A percentile compares a stretch with the other conserved stretches of the same genome.
Conservation (phyloP, 2,329 filamentous ascomycete genomes). For the Coniochaeta sp. region DNA sequence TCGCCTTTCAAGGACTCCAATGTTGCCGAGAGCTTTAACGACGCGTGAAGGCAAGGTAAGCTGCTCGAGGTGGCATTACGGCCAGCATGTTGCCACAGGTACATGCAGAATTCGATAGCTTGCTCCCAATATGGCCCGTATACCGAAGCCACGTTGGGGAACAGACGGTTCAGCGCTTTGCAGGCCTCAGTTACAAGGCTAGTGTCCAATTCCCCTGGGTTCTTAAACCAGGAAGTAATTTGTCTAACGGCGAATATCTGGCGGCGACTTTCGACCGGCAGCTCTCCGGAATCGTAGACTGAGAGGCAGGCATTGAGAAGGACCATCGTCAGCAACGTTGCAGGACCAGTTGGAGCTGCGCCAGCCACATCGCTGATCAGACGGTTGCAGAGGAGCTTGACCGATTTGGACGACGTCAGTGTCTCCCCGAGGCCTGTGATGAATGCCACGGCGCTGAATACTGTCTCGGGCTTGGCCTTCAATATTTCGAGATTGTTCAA, state of each 20-base stretch:
- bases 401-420: conserved; percentile 36
- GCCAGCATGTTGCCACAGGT: conserved; percentile 45
- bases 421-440: conserved; percentile 40
- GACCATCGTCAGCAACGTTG: conserved; percentile 40
- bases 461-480: conserved; percentile 37
- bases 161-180: conserved; percentile 49
- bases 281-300: conserved; percentile 41
- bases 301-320: conserved; percentile 45
- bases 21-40: conserved; percentile 60
- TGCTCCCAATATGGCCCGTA: conserved; percentile 85
- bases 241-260: conserved; percentile 78
- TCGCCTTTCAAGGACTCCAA: conserved; percentile 61
- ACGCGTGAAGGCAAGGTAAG: conserved; percentile 61
- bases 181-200: conserved; percentile 43
- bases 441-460: conserved; percentile 41
- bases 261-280: conserved; percentile 58
- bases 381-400: conserved; percentile 50
- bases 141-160: conserved; percentile 71
- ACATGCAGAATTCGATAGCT: conserved; percentile 49
- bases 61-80: conserved; percentile 35
- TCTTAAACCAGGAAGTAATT: conserved; percentile 63
- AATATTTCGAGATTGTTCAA: conserved; percentile 37
- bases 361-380: conserved; percentile 54
- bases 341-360: conserved; percentile 32
- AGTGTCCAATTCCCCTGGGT: conserved; percentile 33